Conservation (phyloP, 352 stramenopile genomes). For the Phytophthora colocasiae region DNA sequence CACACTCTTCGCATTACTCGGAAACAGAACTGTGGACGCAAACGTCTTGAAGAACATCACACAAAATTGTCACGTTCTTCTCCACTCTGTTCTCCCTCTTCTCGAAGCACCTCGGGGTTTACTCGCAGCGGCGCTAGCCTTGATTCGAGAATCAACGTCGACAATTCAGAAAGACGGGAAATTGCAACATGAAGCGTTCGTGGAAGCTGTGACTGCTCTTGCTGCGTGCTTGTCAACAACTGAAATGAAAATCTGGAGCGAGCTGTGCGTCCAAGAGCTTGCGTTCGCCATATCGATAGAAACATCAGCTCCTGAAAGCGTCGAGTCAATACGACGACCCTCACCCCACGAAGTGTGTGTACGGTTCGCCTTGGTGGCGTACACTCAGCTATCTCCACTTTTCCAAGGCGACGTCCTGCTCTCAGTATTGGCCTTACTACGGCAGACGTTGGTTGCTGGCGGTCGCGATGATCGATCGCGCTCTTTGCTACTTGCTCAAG, state of each 20-base stretch:
- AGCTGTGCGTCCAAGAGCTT: slow-evolving; percentile 70
- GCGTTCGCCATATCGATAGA: slow-evolving; percentile 47
- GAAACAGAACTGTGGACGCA: slow-evolving; percentile 16
- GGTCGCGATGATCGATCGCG: slow-evolving; percentile 11
- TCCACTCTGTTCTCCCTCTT: slow-evolving; percentile 54
- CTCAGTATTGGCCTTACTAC: slow-evolving; percentile 61
- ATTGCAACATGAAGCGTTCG: slow-evolving; percentile 13
- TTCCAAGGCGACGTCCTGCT: slow-evolving; percentile 76
- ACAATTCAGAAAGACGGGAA: not conserved
- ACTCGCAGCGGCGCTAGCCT: slow-evolving; percentile 17
- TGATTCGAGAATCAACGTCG: slow-evolving; percentile 27
- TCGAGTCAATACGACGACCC: slow-evolving; percentile 5
- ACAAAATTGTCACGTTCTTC: slow-evolving; percentile 56
- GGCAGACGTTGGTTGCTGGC: slow-evolving; percentile 25
- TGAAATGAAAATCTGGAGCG: slow-evolving; percentile 51
- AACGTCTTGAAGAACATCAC: slow-evolving; percentile 30
- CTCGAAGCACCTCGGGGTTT: slow-evolving; percentile 32
- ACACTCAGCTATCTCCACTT: slow-evolving; percentile 48
- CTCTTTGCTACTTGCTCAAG: slow-evolving; percentile 40
- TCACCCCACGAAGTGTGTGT: slow-evolving; percentile 42
- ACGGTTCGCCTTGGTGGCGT: slow-evolving; percentile 62
- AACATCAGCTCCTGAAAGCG: not conserved
- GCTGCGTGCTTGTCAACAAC: slow-evolving; percentile 35
- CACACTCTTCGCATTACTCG: slow-evolving; percentile 29
- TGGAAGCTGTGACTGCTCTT: slow-evolving; percentile 33